phyloP scores from a whole-genome alignment of 2,329 filamentous ascomycete species.

The Fusarium nematophilum region DNA sequence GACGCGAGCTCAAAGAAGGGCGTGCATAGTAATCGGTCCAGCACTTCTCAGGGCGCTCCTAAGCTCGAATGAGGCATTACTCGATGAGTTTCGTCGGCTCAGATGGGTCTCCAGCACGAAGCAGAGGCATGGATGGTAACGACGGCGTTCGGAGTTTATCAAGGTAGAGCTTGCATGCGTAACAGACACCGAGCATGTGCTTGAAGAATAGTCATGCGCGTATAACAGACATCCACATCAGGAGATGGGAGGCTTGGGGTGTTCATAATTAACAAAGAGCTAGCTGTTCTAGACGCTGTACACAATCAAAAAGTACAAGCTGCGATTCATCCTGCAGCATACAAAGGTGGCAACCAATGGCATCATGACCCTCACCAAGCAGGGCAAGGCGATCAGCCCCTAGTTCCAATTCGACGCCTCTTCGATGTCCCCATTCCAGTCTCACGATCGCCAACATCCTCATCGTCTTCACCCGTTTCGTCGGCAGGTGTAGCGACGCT shows the following conservation, averaged over 20 bases:
- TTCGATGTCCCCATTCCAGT: slow-evolving; percentile 48
- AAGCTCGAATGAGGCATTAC: slow-evolving; percentile 37
- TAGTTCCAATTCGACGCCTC: slow-evolving; percentile 50
- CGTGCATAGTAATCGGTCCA: slow-evolving; percentile 47
- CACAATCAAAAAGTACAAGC: slow-evolving; percentile 38
- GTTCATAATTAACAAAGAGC: slow-evolving; percentile 38
- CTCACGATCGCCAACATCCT: slow-evolving; percentile 59
- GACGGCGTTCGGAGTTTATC: slow-evolving; percentile 23
- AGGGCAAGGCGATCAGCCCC: slow-evolving; percentile 42
- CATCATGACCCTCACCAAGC: slow-evolving; percentile 9
- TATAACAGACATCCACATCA: slow-evolving; percentile 6
- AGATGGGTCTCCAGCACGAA: neutral
- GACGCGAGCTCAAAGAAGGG: slow-evolving; percentile 43
- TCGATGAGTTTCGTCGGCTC: neutral
- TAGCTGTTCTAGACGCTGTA: slow-evolving; percentile 43
- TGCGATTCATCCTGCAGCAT: slow-evolving; percentile 26
- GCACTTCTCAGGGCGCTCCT: slow-evolving; percentile 45
- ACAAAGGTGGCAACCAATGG: slow-evolving; percentile 27
- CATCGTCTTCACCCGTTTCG: slow-evolving; percentile 61
- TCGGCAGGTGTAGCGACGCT: slow-evolving; percentile 57
- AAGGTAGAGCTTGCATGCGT: neutral
- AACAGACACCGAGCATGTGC: neutral
- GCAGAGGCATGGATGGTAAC: neutral
- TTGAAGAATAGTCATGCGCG: slow-evolving; percentile 4
- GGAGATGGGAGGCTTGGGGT: slow-evolving; percentile 18